Base-by-base conservation (phyloP, 2,329 filamentous ascomycete genomes). In the Lachnellula occidentalis region DNA sequence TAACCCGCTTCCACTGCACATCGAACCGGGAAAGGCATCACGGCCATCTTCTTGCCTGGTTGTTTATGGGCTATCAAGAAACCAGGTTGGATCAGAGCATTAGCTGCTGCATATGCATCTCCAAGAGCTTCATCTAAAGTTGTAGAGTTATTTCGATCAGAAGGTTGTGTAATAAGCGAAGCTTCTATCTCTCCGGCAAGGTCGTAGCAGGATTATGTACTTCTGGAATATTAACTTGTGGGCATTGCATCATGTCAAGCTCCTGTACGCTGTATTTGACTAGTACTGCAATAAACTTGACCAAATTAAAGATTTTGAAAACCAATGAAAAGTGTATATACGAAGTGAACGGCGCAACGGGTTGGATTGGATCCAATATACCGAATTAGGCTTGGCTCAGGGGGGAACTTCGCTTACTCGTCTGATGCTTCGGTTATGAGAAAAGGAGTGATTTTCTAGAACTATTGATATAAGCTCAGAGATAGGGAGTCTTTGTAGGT, bases 21-120 rank as follows among this genome's bases (percentile, higher is more conserved):
- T 36, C 45, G 7, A 8, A 59, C 41, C 4, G 54, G 51, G 45
- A 58, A 53, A 4, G 43, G 52, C 5, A 59, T 11, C 17, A 55
- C 36, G 15, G 24, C 45, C 34, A 50, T 27, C 17, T 51, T 56
- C 14, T 24, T 39, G 11, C 27, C 31, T 4, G 47, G 54, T 8
- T 5, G 19, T n/a, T 58, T 51, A 14, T 47, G 31, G 3, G 45
- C 48, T 2, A 56, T 31, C 6, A 54, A 15, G 11, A 58, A 54
- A 15, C 19, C 53, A 4, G 51, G 22, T 5, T 37, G 27, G 1
- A 58, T 39, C 14, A 54, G 11, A 5, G 14, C 39, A n/a, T 56
- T 53, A 1, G 51, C 42, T 9, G 17, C 12, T 17, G 15, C 19
- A 17, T 54, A 56, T 5, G 19, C 11, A 9, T 15, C 45, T 9